Evolutionary conservation across 2,329 filamentous ascomycete genomes (phyloP).

Genomic region (Fusarium sp.): DNA sequence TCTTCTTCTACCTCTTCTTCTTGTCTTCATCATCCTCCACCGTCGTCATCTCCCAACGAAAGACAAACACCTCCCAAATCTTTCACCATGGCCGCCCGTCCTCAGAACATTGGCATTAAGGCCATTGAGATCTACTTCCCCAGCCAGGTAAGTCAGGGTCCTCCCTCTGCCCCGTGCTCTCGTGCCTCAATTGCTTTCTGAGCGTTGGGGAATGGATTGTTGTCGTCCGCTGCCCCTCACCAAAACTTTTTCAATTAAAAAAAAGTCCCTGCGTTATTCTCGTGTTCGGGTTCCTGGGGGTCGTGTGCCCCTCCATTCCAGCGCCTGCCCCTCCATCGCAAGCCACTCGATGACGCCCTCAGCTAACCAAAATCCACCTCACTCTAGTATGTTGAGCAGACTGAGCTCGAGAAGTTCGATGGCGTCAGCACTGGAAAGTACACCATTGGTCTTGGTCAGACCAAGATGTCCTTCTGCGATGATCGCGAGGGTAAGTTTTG

Average conservation of each 20-base stretch:
- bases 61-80: conserved; percentile 11
- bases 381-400: conserved; percentile 81
- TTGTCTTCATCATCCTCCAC: conserved; percentile 20
- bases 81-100: conserved; percentile 72
- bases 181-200: conserved; percentile 11
- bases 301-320: conserved; percentile 42
- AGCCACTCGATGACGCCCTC: conserved; percentile 32
- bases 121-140: conserved; percentile 92
- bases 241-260: conserved; percentile 30
- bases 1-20: conserved; percentile 30
- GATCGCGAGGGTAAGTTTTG: conserved; percentile 75
- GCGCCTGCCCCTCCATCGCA: conserved; percentile 38
- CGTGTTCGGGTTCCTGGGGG: conserved; percentile 30
- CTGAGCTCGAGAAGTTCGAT: conserved; percentile 85
- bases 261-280: conserved; percentile 36
- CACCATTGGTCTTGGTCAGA: conserved; percentile 90
- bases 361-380: conserved; percentile 40
- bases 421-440: conserved; percentile 83
- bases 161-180: conserved; percentile 18
- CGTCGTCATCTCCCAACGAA: conserved; percentile 14
- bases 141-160: conserved; percentile 70
- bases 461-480: conserved; percentile 91
- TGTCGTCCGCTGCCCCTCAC: conserved; percentile 36
- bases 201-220: conserved; percentile 15
- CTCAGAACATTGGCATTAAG: conserved; percentile 90